Base-by-base conservation (phyloP, 1,284 basidiomycete genomes). In the Peniophora sp. region DNA sequence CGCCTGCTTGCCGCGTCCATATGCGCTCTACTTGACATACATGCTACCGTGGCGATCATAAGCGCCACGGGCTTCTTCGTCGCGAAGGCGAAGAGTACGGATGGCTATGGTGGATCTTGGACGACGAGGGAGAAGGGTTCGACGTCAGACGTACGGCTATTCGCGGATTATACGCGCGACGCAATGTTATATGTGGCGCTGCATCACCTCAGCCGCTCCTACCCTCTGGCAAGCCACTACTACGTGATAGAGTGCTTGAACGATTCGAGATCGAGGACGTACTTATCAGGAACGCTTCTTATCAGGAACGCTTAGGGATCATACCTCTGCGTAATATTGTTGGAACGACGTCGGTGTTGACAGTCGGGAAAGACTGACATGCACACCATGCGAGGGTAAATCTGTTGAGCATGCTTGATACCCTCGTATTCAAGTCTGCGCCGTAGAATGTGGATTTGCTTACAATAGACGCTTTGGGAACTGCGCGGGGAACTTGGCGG, bases 71-170 rank as follows among this genome's bases (percentile, higher is more conserved):
- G 88, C 3, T 78, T 81, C 12, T 85, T 79, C 56, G 73, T 65
- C 67, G 68, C 44, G 69, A 76, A 45, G 24, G 24, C 14, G 9
- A 43, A 0, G 66, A 75, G 88, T 16, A 73, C 79, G 34, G 88
- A 87, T 2, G 88, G 88, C 1, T 90, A 85, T 85, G 88, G 88
- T 1, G 86, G 85, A 81, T 90, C 25, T 70, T 90, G 5, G 87
- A 88, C 8, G 87, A 91, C 61, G 87, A 89, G 62, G 88, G 88
- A 6, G 81, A 85, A 22, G 86, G 87, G 6, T 89, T 78, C 59
- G 77, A 83, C 58, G 80, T 89, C 53, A 87, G 88, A 2, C 73
- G 85, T 34, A 85, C 88, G 61, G 75, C 87, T 0, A 60, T 89
- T 12, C 78, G 85, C 3, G 73, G 82, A 55, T 73, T 89, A 47